Evolutionary conservation across 108 stramenopile genomes (phyloP).

Genomic region (Nitzschia inconspicua): DNA sequence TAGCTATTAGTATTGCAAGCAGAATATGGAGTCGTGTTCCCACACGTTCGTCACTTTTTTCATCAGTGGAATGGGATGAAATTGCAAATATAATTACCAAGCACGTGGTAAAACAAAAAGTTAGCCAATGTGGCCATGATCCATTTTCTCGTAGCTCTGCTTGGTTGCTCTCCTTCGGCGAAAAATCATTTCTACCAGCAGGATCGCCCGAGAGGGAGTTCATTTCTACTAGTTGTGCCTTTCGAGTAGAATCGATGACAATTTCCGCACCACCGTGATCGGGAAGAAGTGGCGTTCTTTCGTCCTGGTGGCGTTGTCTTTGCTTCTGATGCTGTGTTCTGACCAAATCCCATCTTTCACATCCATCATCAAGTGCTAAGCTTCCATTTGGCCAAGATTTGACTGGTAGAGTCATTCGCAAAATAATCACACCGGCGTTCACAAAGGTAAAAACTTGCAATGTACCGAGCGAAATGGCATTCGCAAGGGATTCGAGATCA

Average conservation of each 20-base stretch:
- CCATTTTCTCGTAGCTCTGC: slow-evolving; percentile 25
- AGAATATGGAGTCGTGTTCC: too few species aligned
- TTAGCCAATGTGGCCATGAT: slow-evolving; percentile 32
- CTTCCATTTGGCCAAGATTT: neutral
- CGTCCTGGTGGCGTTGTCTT: neutral
- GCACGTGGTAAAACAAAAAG: slow-evolving; percentile 23
- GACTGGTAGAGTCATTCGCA: slow-evolving; percentile 28
- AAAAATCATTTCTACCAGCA: neutral
- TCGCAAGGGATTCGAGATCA: slow-evolving; percentile 52
- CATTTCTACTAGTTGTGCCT: too few species aligned
- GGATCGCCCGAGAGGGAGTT: too few species aligned
- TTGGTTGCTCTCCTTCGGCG: neutral
- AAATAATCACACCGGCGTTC: slow-evolving; percentile 57
- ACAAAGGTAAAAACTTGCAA: slow-evolving; percentile 60
- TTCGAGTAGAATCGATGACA: slow-evolving; percentile 6
- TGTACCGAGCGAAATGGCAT: slow-evolving; percentile 51
- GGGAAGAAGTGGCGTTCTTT: slow-evolving; percentile 1
- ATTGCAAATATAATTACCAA: neutral
- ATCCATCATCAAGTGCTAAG: neutral
- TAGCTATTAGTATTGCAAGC: neutral
- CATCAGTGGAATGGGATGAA: too few species aligned
- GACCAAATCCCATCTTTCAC: neutral
- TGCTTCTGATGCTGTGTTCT: neutral
- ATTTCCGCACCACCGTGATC: slow-evolving; percentile 6
- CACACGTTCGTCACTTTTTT: too few species aligned